phyloP scores from a whole-genome alignment of 2,329 filamentous ascomycete genomes.

The Aspergillus sp. region DNA sequence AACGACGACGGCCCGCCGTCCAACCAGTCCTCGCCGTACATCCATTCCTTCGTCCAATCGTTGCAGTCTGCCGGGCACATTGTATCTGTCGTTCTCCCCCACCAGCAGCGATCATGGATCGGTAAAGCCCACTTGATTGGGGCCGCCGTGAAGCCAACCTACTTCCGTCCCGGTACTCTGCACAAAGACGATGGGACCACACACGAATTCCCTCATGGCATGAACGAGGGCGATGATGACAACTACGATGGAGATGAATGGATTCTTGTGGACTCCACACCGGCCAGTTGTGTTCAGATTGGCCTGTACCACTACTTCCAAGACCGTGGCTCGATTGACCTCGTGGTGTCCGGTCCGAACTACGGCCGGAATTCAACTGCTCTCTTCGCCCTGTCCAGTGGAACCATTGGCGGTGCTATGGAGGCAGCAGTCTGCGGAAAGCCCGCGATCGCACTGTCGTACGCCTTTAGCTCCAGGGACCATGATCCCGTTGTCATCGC shows the following conservation, averaged over 20 bases:
- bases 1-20: slow-evolving; percentile 85
- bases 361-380: slow-evolving; percentile 82
- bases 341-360: slow-evolving; percentile 79
- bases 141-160: slow-evolving; percentile 78
- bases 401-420: slow-evolving; percentile 74
- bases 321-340: slow-evolving; percentile 69
- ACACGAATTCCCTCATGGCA: slow-evolving; percentile 59
- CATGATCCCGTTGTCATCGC: slow-evolving; percentile 81
- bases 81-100: slow-evolving; percentile 89
- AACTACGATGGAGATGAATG: slow-evolving; percentile 68
- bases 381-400: slow-evolving; percentile 74
- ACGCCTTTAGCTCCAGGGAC: slow-evolving; percentile 83
- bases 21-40: slow-evolving; percentile 75
- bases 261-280: slow-evolving; percentile 79
- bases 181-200: slow-evolving; percentile 67
- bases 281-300: slow-evolving; percentile 79
- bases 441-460: slow-evolving; percentile 79
- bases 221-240: slow-evolving; percentile 55
- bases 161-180: slow-evolving; percentile 71
- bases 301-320: slow-evolving; percentile 78
- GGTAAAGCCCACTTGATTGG: slow-evolving; percentile 97
- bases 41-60: slow-evolving; percentile 70
- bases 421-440: slow-evolving; percentile 72
- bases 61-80: slow-evolving; percentile 75
- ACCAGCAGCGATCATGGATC: slow-evolving; percentile 95